Conservation (phyloP, 768 basidiomycete genomes). For the Pulveroboletus sp. region DNA sequence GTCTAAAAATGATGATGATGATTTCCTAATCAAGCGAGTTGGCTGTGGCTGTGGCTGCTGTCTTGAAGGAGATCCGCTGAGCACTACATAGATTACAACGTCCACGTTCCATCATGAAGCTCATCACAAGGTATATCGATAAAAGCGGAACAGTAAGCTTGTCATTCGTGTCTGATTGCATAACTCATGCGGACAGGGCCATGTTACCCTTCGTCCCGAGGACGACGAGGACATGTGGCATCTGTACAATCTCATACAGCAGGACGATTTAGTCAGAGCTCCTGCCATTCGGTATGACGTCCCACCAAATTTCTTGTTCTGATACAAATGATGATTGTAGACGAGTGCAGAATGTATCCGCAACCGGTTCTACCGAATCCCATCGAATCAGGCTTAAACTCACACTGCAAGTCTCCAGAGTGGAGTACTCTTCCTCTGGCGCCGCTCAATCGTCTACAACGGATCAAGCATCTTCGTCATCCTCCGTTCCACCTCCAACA, state of each 20-base stretch:
- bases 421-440: conserved; percentile 78
- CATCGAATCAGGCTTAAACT: conserved; percentile 83
- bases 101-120: conserved; percentile 65
- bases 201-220: conserved; percentile 92
- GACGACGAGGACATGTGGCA: conserved; percentile 99
- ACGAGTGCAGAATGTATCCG: conserved; percentile 84
- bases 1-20: neutral
- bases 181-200: conserved; percentile 56
- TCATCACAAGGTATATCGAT: conserved; percentile 78
- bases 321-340: conserved; percentile 36
- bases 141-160: conserved; percentile 73
- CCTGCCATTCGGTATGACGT: conserved; percentile 70
- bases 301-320: neutral
- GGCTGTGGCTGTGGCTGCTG: too few relatives aligned
- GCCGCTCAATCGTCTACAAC: conserved; percentile 46
- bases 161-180: neutral
- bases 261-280: conserved; percentile 84
- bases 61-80: neutral
- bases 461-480: conserved; percentile 33
- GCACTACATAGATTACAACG: neutral
- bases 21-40: conserved; percentile 18
- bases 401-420: conserved; percentile 74
- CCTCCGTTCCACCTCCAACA: conserved; percentile 33
- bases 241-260: conserved; percentile 92
- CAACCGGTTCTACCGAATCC: conserved; percentile 93